Conservation (phyloP, 2,329 filamentous ascomycete genomes). For the Colletotrichum sp. region DNA sequence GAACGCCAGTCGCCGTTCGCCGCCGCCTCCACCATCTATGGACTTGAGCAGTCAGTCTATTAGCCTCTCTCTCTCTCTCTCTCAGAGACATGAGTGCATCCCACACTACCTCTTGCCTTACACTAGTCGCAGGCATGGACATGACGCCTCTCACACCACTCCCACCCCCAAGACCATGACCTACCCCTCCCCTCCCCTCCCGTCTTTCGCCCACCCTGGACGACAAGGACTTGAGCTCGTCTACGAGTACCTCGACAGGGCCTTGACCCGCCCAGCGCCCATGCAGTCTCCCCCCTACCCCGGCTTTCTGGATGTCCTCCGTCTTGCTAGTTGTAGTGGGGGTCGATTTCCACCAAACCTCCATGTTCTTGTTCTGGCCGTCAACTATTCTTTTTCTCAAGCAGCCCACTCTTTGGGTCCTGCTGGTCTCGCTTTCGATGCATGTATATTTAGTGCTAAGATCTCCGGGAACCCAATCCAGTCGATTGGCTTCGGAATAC, state of each 20-base stretch:
- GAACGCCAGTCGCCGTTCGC: slow-evolving; percentile 1
- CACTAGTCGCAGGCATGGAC: slow-evolving; percentile 4
- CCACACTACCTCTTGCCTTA: slow-evolving; percentile 2
- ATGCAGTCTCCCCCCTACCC: slow-evolving; percentile 2
- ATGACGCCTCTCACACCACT: not conserved
- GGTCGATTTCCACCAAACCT: slow-evolving; percentile 17
- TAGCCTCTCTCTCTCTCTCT: not conserved
- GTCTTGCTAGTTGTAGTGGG: slow-evolving; percentile 12
- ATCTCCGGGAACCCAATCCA: slow-evolving; percentile 15
- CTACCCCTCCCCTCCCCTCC: not conserved
- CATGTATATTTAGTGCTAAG: slow-evolving; percentile 21
- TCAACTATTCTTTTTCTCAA: slow-evolving; percentile 4
- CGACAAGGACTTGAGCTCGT: slow-evolving; percentile 1
- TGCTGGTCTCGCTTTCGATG: slow-evolving; percentile 12
- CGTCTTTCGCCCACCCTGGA: not conserved
- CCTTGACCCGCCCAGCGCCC: not conserved
- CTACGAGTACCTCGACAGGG: not conserved
- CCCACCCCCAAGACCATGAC: not conserved
- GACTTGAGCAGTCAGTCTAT: not conserved
- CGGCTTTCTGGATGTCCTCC: slow-evolving; percentile 15
- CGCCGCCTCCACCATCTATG: slow-evolving; percentile 17
- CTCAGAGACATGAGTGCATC: slow-evolving; percentile 3
- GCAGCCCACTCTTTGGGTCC: slow-evolving; percentile 9
- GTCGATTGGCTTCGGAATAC: slow-evolving; percentile 1
- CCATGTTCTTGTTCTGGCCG: slow-evolving; percentile 1